phyloP scores from a whole-genome alignment of 176 grass and related monocot species.

The Urochloa ruziziensis region DNA sequence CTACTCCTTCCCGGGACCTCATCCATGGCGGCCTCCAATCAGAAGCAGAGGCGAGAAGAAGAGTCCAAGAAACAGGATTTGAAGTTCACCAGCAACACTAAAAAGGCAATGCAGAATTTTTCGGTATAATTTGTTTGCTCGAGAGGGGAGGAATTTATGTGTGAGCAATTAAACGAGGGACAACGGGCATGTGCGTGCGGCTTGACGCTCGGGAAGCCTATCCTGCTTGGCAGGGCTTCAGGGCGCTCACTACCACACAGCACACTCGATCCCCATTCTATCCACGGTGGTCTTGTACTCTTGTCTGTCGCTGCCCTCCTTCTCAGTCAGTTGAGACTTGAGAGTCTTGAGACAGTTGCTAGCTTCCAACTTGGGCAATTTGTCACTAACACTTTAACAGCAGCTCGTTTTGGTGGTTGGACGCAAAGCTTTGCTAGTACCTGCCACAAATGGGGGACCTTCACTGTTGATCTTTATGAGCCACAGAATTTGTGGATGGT shows the following conservation, averaged over 20 bases:
- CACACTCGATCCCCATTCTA: slow-evolving; percentile 2
- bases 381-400: too few relatives aligned
- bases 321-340: not conserved
- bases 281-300: slow-evolving; percentile 12
- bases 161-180: slow-evolving; percentile 16
- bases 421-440: not conserved
- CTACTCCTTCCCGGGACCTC: slow-evolving; percentile 39
- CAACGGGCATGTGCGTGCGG: not conserved
- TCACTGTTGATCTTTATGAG: not conserved
- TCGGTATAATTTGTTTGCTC: not conserved
- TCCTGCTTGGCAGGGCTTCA: slow-evolving; percentile 29
- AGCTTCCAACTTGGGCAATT: not conserved
- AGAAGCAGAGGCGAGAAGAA: not conserved
- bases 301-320: slow-evolving; percentile 16
- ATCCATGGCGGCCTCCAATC: slow-evolving; percentile 56
- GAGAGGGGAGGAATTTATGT: slow-evolving; percentile 16
- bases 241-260: slow-evolving; percentile 46
- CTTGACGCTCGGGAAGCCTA: slow-evolving; percentile 24
- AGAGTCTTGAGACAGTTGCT: too few relatives aligned
- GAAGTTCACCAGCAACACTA: not conserved
- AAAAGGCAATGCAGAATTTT: not conserved
- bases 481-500: slow-evolving; percentile 6
- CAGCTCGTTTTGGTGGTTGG: not conserved
- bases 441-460: not conserved
- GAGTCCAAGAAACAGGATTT: not conserved